A percentile compares a stretch with the other conserved stretches of the same genome.
These are phyloP conservation scores for Oehlia diaphana DNA, from an alignment of 192 early-diverging fungal genomes.

Conservation along the genomic window DNA sequence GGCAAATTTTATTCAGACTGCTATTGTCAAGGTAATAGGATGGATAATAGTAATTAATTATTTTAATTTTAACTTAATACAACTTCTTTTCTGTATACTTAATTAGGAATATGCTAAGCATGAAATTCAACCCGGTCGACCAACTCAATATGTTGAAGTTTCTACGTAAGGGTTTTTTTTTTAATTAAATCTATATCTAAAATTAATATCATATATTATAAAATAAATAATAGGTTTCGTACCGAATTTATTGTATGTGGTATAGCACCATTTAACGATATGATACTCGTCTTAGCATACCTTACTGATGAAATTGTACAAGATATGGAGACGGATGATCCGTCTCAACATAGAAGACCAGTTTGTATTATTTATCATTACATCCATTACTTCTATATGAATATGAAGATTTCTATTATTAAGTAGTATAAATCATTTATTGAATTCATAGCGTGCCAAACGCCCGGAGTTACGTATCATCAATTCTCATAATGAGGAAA, in stretches of 20 bases:
- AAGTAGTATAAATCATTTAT: background rate
- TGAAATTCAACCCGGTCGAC: conserved; percentile 36
- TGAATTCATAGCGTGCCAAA: conserved; percentile 45
- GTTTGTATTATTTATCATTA: conserved; percentile 14
- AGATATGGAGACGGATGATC: conserved; percentile 50
- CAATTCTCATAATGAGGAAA: conserved; percentile 73
- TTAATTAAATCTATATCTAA: conserved; percentile 3
- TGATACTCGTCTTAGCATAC: conserved; percentile 72
- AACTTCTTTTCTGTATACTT: background rate
- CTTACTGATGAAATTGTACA: conserved; percentile 54
- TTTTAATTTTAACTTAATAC: background rate
- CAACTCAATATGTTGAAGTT: conserved; percentile 57
- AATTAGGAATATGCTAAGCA: conserved; percentile 4
- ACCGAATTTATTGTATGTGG: conserved; percentile 85
- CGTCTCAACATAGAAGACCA: conserved; percentile 35
- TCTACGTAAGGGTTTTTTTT: conserved; percentile 45
- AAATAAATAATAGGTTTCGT: conserved; percentile 54
- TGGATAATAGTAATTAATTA: background rate
- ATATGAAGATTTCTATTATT: background rate
- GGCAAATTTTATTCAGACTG: conserved; percentile 91
- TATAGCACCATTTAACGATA: conserved; percentile 77
- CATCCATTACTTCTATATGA: background rate
- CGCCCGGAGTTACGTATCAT: conserved; percentile 93
- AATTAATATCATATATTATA: background rate
- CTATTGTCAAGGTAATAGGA: conserved; percentile 61